Evolutionary conservation across 1,284 basidiomycete species (phyloP), one percentile per base, ranked within the genome.

Genomic region (Testicularia cyperi): DNA sequence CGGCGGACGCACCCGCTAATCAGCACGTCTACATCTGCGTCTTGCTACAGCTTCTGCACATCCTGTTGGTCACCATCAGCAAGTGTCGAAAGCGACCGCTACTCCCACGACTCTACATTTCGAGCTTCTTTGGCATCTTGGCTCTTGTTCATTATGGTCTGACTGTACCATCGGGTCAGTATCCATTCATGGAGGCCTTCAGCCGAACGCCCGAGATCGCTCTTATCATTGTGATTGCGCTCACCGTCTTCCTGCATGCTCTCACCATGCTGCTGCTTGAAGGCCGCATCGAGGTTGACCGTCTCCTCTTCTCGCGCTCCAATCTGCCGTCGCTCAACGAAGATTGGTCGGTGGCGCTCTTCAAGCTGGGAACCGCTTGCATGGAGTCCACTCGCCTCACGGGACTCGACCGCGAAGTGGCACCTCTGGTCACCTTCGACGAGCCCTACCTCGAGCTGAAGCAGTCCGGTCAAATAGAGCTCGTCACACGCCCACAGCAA

Each of bases 351-450:
- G 15, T 71, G 8, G 70, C 70, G 1, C 47, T 71, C 5, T 62
- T 71, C 60, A 72, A 72, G 45, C 44, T 74, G 16, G 70, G 70
- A 9, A 65, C 70, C 5, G 65, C 68, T 4, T 74, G 72, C 35
- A 63, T 74, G 39, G 62, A 72, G 34, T 69, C 70, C 30, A 71
- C 72, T 3, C 55, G 65, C 4, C 55, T 71, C 13, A 66, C 61
- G 5, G 68, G 72, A 6, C 22, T 74, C 5, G 57, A 64, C 10
- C 44, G 52, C 15, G 66, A 74, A 34, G 42, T 70, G n/a, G 56
- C 56, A 7, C 46, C 53, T 8, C 44, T 71, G 12, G 41, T 58
- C 4, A 53, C 54, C 8, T 62, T 52, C 38, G 41, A 49, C n/a
- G 47, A 40, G 4, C 70, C 72, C 3, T 71, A 64, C 43, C 58